Conservation (phyloP, 306 rosid species). For the Chamaecrista fasciculata region DNA sequence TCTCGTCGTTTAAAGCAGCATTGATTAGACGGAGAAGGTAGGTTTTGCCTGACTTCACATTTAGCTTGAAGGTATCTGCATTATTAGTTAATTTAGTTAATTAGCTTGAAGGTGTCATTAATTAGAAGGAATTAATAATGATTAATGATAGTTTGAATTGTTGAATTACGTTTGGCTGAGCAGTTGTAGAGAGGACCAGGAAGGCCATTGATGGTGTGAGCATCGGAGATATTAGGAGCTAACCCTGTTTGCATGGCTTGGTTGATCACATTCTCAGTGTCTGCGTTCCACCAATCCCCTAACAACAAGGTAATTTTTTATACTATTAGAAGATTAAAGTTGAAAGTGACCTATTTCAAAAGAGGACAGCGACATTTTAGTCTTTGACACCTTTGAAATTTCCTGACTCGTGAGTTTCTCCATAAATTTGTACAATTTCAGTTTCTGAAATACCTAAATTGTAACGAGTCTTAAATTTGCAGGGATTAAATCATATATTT, state of each 20-base stretch:
- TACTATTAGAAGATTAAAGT: neutral
- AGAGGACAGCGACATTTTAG: no score
- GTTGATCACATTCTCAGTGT: constrained; percentile 60
- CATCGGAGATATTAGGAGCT: constrained; percentile 70
- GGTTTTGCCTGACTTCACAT: constrained; percentile 61
- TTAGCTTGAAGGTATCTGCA: constrained; percentile 57
- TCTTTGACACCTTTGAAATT: no score
- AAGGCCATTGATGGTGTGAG: constrained; percentile 69
- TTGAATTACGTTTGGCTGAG: constrained; percentile 48
- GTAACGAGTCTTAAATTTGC: no score
- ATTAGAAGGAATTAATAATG: no score
- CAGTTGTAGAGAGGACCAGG: constrained; percentile 65
- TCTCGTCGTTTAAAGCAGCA: constrained; percentile 66
- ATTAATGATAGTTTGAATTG: no score
- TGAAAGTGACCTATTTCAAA: neutral
- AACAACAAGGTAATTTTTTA: constrained; percentile 28
- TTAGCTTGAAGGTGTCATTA: no score
- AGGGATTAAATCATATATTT: no score
- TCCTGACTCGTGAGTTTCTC: no score
- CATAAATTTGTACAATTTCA: no score
- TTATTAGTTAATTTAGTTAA: no score
- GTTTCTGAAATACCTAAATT: no score
- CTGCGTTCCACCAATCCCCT: constrained; percentile 89
- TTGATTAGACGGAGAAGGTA: constrained; percentile 58
- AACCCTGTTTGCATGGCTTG: constrained; percentile 63